Evolutionary conservation across 2,329 filamentous ascomycete species (phyloP), one percentile per base, ranked within the genome.

Genomic region (Cyphellophora europaea): DNA sequence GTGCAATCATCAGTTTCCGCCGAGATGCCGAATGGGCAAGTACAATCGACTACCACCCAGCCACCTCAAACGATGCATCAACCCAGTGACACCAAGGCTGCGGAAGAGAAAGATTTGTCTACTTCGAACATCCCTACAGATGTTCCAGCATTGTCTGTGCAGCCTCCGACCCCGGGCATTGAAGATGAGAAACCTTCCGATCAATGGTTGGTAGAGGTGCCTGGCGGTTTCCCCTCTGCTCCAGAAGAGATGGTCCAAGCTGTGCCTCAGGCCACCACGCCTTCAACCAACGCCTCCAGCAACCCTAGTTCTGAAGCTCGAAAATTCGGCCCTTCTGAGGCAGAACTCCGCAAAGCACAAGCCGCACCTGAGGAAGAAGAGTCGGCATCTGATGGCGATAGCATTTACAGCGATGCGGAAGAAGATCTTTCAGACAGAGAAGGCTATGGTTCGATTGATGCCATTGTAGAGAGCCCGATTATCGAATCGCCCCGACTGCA

Each of bases 191-290:
- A 42, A 6, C 34, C 40, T 30, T 35, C 44, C 50, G 36, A 55
- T 43, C 40, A 49, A 47, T 50, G 45, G 49, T 41, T 53, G 57
- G 60, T 71, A 27, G 65, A 65, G 27, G 56, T 79, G 11, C 78
- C 79, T 6, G 78, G 77, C 5, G 68, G 66, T 0, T 82, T 78
- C 42, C 74, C 74, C 1, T 53, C 55, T 6, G 37, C 45, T 18
- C 16, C 18, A 27, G 45, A 48, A 11, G 19, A 19, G n/a, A 8
- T 25, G 37, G 23, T 35, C 32, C 4, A 32, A 17, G 21, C 27
- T 32, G n/a, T n/a, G 21, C 8, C 21, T 25, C 21, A 8, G 21
- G n/a, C 8, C 8, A n/a, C 21, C 8, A 25, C 21, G 21, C 21
- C n/a, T 25, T 25, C 21, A 25, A 25, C 8, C 2, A 30, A 37